Percentiles rank a stretch among this genome's conserved stretches.
Evolutionary conservation across 257 asterid species (phyloP).

Genomic region (Salvia rosmarinus): DNA sequence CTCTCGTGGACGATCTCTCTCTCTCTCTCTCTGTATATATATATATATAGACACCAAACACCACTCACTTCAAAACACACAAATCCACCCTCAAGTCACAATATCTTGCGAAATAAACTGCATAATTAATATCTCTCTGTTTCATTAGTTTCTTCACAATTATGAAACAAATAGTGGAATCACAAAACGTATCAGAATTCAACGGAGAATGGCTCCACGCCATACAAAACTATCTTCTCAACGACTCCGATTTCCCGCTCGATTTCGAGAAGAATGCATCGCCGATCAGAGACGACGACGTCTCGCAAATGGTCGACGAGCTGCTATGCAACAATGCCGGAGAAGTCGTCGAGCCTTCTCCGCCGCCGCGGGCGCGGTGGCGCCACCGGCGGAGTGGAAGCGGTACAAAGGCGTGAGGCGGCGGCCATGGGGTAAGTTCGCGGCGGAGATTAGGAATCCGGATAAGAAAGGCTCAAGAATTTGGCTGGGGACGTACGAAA

Average conservation of each 20-base stretch:
- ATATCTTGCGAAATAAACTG: not conserved
- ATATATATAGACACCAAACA: not conserved
- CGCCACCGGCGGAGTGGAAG: constrained; percentile 43
- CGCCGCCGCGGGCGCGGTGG: not conserved
- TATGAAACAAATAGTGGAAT: constrained; percentile 21
- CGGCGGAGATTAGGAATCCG: constrained; percentile 59
- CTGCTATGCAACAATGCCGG: constrained; percentile 7
- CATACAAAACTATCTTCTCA: constrained; percentile 35
- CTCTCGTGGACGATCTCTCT: not conserved
- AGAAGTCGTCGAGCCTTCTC: not conserved
- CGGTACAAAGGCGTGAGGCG: constrained; percentile 56
- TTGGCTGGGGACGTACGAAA: constrained; percentile 63
- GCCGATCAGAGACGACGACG: constrained; percentile 8
- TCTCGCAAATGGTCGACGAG: constrained; percentile 35
- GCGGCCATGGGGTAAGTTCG: constrained; percentile 62
- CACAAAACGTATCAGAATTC: constrained; percentile 27
- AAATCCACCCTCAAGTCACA: not conserved
- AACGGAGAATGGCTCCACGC: constrained; percentile 22
- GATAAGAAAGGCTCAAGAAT: constrained; percentile 43
- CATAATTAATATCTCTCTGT: not conserved
- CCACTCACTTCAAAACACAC: not conserved
- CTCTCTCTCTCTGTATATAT: not conserved
- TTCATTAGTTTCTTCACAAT: not conserved
- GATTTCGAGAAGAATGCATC: not conserved
- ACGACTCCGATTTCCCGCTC: constrained; percentile 14